Evolutionary conservation across 768 basidiomycete genomes (phyloP).

Genomic region (Butyriboletus loyo): DNA sequence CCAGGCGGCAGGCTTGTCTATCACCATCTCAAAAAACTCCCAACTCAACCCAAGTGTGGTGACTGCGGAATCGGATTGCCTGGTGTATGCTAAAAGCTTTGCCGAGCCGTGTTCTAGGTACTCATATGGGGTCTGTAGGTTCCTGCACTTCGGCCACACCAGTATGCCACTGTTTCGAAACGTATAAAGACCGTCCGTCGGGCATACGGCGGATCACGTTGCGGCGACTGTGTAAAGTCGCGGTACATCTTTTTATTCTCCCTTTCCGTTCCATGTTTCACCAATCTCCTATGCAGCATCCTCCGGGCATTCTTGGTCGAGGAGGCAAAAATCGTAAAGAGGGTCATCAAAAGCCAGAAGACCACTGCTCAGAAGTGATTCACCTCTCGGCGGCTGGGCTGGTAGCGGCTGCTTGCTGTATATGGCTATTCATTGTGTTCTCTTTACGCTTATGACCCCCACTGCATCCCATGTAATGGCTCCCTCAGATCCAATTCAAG

Average conservation of each 20-base stretch:
- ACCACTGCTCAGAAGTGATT: constrained; percentile 25
- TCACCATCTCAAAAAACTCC: constrained; percentile 96
- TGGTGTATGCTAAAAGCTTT: constrained; percentile 64
- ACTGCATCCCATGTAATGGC: constrained; percentile 24
- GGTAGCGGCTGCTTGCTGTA: constrained; percentile 2
- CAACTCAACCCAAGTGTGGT: constrained; percentile 92
- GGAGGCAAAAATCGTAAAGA: constrained; percentile 99
- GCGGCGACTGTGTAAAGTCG: constrained; percentile 92
- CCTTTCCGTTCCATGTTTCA: background rate
- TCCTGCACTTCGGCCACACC: constrained; percentile 91
- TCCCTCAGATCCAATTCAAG: constrained; percentile 7
- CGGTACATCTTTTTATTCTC: constrained; percentile 54
- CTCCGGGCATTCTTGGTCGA: constrained; percentile 98
- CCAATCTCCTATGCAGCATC: constrained; percentile 53
- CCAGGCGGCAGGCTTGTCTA: constrained; percentile 98
- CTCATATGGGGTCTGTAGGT: constrained; percentile 47
- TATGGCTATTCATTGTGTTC: constrained; percentile 13
- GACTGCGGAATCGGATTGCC: constrained; percentile 94
- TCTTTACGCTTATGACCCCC: constrained; percentile 9
- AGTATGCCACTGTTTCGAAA: constrained; percentile 96
- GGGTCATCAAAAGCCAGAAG: constrained; percentile 89
- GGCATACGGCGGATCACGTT: constrained; percentile 97
- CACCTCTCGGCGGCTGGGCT: background rate
- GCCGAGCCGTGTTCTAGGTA: background rate
- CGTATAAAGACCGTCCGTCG: constrained; percentile 94